Percentiles rank a stretch among this genome's conserved stretches.
Evolutionary conservation across 192 early-diverging fungal genomes (phyloP).

Genomic region (Glomus cerebriforme): DNA sequence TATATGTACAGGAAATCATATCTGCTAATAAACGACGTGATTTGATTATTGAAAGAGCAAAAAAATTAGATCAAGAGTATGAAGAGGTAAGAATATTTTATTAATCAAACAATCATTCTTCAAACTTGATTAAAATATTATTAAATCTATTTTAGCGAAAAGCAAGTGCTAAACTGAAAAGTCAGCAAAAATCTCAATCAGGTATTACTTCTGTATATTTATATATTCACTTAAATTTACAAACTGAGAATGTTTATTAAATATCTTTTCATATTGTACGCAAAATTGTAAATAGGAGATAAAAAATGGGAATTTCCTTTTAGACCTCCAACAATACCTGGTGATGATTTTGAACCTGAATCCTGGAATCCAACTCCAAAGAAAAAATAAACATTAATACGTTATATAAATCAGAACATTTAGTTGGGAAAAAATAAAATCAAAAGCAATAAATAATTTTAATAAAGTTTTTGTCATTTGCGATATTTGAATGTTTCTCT

Average conservation of each 20-base stretch:
- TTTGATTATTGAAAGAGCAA: constrained; percentile 19
- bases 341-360: constrained; percentile 21
- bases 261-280: background rate
- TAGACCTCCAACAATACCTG: background rate
- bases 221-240: background rate
- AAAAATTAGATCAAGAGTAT: constrained; percentile 26
- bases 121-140: background rate
- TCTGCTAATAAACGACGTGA: constrained; percentile 14
- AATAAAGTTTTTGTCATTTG: no score
- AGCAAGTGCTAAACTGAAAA: background rate
- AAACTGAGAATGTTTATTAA: background rate
- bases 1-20: constrained; percentile 8
- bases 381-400: background rate
- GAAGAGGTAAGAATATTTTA: background rate
- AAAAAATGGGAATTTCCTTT: background rate
- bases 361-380: constrained; percentile 5
- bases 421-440: no score
- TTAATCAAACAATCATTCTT: background rate
- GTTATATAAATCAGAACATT: background rate
- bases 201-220: no score
- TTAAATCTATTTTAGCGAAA: background rate
- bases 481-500: no score
- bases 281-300: background rate
- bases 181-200: background rate
- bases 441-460: no score